A percentile compares a stretch with the other conserved stretches of the same genome.
These are phyloP conservation scores for Boletellus deceptivus DNA, from an alignment of 1,284 basidiomycete genomes.

Conservation along the genomic window DNA sequence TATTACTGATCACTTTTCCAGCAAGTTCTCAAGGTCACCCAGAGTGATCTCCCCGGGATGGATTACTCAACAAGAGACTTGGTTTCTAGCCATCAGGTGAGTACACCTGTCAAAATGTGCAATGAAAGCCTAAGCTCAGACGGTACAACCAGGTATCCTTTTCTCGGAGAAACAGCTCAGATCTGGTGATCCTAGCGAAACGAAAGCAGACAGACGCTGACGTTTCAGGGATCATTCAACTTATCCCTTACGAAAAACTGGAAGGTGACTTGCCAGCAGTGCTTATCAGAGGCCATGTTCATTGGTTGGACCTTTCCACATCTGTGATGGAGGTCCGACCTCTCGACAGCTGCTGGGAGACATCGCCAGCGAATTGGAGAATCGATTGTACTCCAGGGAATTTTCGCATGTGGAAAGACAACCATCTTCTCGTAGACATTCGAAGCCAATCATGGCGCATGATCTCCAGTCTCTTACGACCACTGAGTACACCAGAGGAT, in stretches of 20 bases:
- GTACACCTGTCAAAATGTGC: background rate
- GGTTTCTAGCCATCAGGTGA: constrained; percentile 26
- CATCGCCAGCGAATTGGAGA: constrained; percentile 15
- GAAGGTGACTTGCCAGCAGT: constrained; percentile 37
- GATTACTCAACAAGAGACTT: constrained; percentile 34
- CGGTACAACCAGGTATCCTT: constrained; percentile 31
- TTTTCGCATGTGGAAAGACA: constrained; percentile 16
- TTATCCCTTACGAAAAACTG: constrained; percentile 18
- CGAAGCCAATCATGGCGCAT: constrained; percentile 32
- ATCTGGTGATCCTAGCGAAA: background rate
- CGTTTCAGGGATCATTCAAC: background rate
- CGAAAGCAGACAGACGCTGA: background rate
- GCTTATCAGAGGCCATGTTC: constrained; percentile 34
- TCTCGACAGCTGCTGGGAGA: constrained; percentile 19
- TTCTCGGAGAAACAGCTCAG: background rate
- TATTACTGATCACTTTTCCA: background rate
- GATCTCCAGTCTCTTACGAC: constrained; percentile 28
- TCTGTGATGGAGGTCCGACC: constrained; percentile 39
- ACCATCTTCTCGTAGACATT: constrained; percentile 27
- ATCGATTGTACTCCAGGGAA: constrained; percentile 3
- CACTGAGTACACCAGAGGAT: constrained; percentile 32
- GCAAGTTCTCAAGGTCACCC: constrained; percentile 18
- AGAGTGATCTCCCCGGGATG: constrained; percentile 36
- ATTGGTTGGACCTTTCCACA: constrained; percentile 38
- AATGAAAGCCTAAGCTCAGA: background rate